Percentiles rank a stretch among this genome's conserved stretches.
Conservation (phyloP, 1,284 basidiomycete species). For the Pyrrhoderma noxium region DNA sequence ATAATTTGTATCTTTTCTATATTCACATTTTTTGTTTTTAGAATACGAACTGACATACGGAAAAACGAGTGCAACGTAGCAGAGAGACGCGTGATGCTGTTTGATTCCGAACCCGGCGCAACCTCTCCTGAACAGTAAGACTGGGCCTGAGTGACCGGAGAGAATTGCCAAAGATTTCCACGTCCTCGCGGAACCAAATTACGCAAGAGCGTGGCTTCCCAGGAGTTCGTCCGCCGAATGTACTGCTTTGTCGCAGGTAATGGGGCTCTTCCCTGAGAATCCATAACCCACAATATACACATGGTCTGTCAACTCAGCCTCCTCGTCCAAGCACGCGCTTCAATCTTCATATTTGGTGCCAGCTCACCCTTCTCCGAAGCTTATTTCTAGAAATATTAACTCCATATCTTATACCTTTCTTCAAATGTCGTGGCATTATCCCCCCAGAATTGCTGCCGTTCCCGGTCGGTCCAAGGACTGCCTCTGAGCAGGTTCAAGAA, state of each 20-base stretch:
- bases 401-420: neutral
- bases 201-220: neutral
- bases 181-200: no score
- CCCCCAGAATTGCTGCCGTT: conserved; percentile 28
- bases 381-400: conserved; percentile 6
- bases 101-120: neutral
- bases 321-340: conserved; percentile 1
- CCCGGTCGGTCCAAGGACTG: neutral
- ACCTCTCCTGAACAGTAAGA: neutral
- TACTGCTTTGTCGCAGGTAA: conserved; percentile 3
- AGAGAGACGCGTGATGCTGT: neutral
- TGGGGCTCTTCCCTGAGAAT: conserved; percentile 17
- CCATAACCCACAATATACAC: neutral
- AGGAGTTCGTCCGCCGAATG: conserved; percentile 1
- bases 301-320: conserved; percentile 3
- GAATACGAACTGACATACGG: conserved; percentile 5
- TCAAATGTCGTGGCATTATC: conserved; percentile 10
- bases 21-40: neutral
- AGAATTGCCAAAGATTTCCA: no score
- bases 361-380: conserved; percentile 8
- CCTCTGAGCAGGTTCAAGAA: neutral
- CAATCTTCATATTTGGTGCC: conserved; percentile 2
- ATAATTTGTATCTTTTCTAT: conserved; percentile 16
- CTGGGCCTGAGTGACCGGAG: no score
- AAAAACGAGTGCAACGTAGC: conserved; percentile 12